phyloP scores from a whole-genome alignment of 2,329 filamentous ascomycete species.

The Alternaria arborescens region DNA sequence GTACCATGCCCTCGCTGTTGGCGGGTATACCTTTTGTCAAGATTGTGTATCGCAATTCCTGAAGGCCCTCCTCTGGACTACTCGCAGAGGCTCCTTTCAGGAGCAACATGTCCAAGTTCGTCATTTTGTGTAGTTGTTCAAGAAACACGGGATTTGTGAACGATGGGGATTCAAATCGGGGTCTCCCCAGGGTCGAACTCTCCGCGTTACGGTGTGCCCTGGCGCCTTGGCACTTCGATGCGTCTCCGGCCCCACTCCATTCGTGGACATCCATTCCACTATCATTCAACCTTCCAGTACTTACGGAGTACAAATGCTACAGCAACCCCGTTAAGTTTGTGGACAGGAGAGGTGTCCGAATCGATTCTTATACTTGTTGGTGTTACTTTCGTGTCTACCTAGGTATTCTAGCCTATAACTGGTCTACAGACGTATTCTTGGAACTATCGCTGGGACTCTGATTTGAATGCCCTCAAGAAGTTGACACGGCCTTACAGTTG shows the following conservation, averaged over 20 bases:
- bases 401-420: background rate
- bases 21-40: slow-evolving; percentile 78
- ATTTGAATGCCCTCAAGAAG: too few species aligned
- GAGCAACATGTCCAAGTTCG: slow-evolving; percentile 74
- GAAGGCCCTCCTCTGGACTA: slow-evolving; percentile 71
- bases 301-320: background rate
- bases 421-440: too few species aligned
- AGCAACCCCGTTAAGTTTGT: background rate
- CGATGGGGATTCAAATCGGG: slow-evolving; percentile 9
- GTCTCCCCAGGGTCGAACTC: background rate
- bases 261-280: background rate
- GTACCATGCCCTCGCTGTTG: slow-evolving; percentile 82
- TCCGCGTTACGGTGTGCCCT: slow-evolving; percentile 6
- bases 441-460: too few species aligned
- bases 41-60: slow-evolving; percentile 76
- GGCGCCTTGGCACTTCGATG: slow-evolving; percentile 8
- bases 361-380: background rate
- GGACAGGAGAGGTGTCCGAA: background rate
- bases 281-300: background rate
- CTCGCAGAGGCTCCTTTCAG: slow-evolving; percentile 80
- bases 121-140: slow-evolving; percentile 37
- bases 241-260: background rate
- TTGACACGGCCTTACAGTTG: too few species aligned
- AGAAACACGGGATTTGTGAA: slow-evolving; percentile 11
- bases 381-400: background rate